These are phyloP conservation scores for Cubamyces sp. DNA, from an alignment of 768 basidiomycete genomes.

Conservation along the genomic window DNA sequence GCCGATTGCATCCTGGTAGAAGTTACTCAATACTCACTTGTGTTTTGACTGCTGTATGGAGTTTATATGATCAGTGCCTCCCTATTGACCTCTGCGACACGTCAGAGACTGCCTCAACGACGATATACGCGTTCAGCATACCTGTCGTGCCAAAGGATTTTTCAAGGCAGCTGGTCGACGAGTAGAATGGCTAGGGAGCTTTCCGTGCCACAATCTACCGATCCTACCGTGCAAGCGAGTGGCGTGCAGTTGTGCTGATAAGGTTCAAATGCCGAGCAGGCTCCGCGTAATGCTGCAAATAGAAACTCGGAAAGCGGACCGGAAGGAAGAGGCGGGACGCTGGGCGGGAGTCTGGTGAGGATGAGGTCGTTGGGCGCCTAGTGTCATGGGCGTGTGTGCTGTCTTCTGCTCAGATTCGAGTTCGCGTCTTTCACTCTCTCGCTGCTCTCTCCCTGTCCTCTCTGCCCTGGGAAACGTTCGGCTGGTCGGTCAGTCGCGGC, in stretches of 20 bases:
- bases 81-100: constrained; percentile 82
- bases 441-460: neutral
- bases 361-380: neutral
- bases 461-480: neutral
- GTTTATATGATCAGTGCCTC: constrained; percentile 62
- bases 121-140: constrained; percentile 36
- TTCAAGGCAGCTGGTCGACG: constrained; percentile 73
- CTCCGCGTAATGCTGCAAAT: neutral
- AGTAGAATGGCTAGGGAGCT: constrained; percentile 10
- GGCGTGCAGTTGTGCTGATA: constrained; percentile 34
- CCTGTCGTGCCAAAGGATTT: constrained; percentile 92
- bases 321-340: neutral
- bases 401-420: neutral
- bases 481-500: too few species aligned
- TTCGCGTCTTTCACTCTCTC: neutral
- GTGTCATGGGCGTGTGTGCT: neutral
- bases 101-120: constrained; percentile 14
- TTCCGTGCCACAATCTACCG: constrained; percentile 1
- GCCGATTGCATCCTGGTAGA: neutral
- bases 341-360: constrained; percentile 5
- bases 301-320: neutral
- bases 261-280: constrained; percentile 22
- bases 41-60: constrained; percentile 10
- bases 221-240: constrained; percentile 11
- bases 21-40: constrained; percentile 3